Percentiles rank a stretch among this genome's conserved stretches.
Conservation (phyloP, 2,329 filamentous ascomycete genomes). For the Cyphellophora attinorum region DNA sequence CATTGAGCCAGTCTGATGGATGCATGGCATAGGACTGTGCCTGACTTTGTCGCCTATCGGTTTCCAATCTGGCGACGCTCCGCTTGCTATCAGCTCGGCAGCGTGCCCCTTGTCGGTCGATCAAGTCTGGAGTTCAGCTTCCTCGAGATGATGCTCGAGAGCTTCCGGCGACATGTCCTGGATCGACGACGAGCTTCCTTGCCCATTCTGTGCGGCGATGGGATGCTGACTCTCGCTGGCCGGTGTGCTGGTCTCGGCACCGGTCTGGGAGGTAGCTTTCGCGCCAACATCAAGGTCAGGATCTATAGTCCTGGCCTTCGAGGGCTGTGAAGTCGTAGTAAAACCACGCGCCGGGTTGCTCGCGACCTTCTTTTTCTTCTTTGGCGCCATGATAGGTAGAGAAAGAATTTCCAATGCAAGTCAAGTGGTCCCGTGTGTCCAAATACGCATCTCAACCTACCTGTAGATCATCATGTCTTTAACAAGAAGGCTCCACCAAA, state of each 20-base stretch:
- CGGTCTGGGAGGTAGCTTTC: constrained; percentile 2
- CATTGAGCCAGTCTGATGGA: constrained; percentile 70
- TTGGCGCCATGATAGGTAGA: constrained; percentile 55
- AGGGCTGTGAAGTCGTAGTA: constrained; percentile 85
- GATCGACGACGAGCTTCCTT: constrained; percentile 3
- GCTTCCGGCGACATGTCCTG: constrained; percentile 69
- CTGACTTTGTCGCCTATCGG: constrained; percentile 73
- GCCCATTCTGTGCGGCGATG: neutral
- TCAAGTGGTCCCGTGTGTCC: too few relatives aligned
- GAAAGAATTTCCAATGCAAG: neutral
- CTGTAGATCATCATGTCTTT: too few relatives aligned
- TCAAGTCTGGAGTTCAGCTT: constrained; percentile 80
- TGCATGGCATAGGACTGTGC: constrained; percentile 64
- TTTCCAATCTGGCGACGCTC: constrained; percentile 69
- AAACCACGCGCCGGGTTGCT: constrained; percentile 86
- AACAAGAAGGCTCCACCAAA: too few relatives aligned
- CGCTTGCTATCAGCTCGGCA: constrained; percentile 69
- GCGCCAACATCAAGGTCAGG: constrained; percentile 17
- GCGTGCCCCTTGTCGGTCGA: constrained; percentile 75
- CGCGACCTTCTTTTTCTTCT: constrained; percentile 78
- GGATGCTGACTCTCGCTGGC: too few relatives aligned
- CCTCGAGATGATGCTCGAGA: constrained; percentile 79
- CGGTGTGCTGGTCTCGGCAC: too few relatives aligned
- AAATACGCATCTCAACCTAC: too few relatives aligned
- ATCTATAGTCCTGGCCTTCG: constrained; percentile 56